These are phyloP conservation scores for Alternaria solani DNA, from an alignment of 2,329 filamentous ascomycete species.

Conservation along the genomic window DNA sequence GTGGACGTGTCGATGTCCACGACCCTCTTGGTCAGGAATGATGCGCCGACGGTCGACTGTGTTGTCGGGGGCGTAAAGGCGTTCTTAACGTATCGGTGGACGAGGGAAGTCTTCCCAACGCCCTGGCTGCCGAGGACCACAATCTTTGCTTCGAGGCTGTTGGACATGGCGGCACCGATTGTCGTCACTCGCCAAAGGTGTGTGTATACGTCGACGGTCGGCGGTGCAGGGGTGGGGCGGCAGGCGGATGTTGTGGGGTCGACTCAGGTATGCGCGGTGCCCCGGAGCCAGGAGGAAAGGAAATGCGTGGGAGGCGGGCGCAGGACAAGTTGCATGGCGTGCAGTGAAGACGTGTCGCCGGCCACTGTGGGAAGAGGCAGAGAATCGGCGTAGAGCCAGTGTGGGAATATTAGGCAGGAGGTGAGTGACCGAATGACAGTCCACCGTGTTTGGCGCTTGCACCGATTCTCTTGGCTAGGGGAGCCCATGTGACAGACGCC, in stretches of 20 bases:
- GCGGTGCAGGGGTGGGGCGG: conserved; percentile 7
- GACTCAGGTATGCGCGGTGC: conserved; percentile 22
- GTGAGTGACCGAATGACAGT: conserved; percentile 32
- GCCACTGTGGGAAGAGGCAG: conserved; percentile 11
- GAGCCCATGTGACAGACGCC: conserved; percentile 39
- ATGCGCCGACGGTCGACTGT: conserved; percentile 60
- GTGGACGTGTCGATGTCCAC: conserved; percentile 83
- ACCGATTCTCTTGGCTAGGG: conserved; percentile 36
- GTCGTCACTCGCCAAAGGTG: neutral
- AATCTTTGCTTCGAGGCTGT: conserved; percentile 80
- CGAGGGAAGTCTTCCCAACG: conserved; percentile 80
- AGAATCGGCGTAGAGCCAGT: conserved; percentile 11
- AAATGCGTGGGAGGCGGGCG: conserved; percentile 29
- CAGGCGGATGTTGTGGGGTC: conserved; percentile 3
- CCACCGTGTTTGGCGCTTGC: conserved; percentile 37
- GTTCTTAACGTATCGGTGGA: conserved; percentile 78
- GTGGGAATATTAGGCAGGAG: conserved; percentile 12
- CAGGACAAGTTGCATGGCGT: conserved; percentile 44
- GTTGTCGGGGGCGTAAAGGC: conserved; percentile 68
- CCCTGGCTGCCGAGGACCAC: conserved; percentile 81
- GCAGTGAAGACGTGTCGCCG: conserved; percentile 22
- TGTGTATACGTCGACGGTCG: conserved; percentile 2
- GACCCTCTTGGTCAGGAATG: conserved; percentile 71
- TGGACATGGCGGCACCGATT: conserved; percentile 34
- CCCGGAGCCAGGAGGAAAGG: conserved; percentile 22